Base-by-base conservation (phyloP, 352 stramenopile species). In the Phytophthora constricta region DNA sequence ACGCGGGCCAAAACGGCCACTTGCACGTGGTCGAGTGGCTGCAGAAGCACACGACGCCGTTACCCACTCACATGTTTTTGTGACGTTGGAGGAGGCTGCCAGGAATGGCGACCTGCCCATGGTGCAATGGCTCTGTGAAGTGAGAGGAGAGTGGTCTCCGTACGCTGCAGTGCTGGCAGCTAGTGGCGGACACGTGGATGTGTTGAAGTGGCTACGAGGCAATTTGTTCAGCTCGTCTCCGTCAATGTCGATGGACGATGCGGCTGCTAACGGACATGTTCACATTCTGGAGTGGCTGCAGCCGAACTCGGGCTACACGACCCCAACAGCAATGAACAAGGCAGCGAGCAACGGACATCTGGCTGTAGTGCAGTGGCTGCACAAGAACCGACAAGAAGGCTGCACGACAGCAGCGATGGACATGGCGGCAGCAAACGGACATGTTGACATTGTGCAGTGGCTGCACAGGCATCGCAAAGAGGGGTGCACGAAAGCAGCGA, bases 31-130 rank as follows among this genome's bases (percentile, higher is more conserved):
- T 71, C 3, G 41, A 77, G 26, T 83, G 71, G 75, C 64, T 83
- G 28, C 72, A 80, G 34, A 54, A 75, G 34, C 60, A 80, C 57
- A 76, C 72, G n/a, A 62, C 70, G 28, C 67, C 72, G 47, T 57
- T 68, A 26, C 68, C 72, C 17, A 76, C 67, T 39, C 68, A 79
- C 53, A 72, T 79, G 70, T 79, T 79, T 58, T 76, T 79, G 70
- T 78, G 19, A 75, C 72, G 39, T 57, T 79, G 25, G 68, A 79
- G 16, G 58, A 70, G 28, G 72, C 72, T n/a, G 72, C 72, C 0
- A 60, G 64, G 27, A 74, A 72, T 68, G 72, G 72, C 11, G 63
- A 79, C 55, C 34, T 79, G 1, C 22, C 50, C 1, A 80, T 77
- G 68, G 59, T 80, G 3, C 61, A 74, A 28, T 80, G 72, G 72